Conservation (phyloP, 163 green algal species). For the Chloromonas sp. region DNA sequence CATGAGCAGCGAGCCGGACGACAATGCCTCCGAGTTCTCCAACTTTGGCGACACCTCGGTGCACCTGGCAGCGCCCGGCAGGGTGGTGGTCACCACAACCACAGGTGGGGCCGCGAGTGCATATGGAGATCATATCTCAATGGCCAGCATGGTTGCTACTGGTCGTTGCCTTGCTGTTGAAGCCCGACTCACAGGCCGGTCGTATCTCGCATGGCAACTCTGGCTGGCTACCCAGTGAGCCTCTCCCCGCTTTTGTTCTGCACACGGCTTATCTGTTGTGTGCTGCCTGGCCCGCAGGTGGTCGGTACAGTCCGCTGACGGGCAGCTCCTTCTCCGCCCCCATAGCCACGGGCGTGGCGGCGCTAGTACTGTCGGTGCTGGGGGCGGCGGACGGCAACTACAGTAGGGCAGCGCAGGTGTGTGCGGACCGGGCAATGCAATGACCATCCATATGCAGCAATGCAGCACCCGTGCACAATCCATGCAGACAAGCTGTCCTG, state of each 20-base stretch:
- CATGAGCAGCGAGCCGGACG: background rate
- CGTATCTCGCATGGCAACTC: no score
- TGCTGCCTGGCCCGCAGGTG: background rate
- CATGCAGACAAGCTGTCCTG: background rate
- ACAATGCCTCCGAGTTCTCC: background rate
- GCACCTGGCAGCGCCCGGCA: background rate
- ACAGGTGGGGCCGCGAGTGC: background rate
- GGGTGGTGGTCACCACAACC: background rate
- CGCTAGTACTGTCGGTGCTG: conserved; percentile 9
- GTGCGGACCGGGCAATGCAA: background rate
- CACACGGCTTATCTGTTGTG: no score
- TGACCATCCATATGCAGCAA: no score
- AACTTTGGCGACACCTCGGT: background rate
- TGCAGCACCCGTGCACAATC: background rate
- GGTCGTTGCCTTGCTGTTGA: no score
- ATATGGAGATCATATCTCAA: no score
- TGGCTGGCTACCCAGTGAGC: no score
- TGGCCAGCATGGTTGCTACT: no score
- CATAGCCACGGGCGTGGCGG: conserved; percentile 14
- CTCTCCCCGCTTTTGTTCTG: no score
- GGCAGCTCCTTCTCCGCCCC: conserved; percentile 23
- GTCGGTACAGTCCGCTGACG: background rate
- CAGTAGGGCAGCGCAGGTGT: conserved; percentile 10
- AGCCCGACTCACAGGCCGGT: no score
- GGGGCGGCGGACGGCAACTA: conserved; percentile 9